A percentile compares a stretch with the other conserved stretches of the same genome.
phyloP scores from a whole-genome alignment of 176 grass and related monocot species.

The Aegilops bicornis region DNA sequence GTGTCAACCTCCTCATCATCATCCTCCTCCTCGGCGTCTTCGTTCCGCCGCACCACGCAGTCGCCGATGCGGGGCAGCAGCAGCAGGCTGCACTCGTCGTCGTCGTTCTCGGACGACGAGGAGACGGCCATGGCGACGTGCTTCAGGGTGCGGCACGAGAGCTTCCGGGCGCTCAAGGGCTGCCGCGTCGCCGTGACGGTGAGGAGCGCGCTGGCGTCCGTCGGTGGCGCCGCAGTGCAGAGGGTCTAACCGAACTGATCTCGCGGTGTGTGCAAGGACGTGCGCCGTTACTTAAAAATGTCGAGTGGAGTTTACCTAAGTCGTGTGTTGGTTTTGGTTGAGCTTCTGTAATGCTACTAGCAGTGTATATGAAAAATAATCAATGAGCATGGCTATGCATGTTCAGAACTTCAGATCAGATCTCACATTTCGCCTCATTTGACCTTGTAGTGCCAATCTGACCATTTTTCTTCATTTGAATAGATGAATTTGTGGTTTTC shows the following conservation, averaged over 20 bases:
- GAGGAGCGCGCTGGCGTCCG: slow-evolving; percentile 41
- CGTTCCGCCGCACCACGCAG: slow-evolving; percentile 22
- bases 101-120: slow-evolving; percentile 6
- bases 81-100: slow-evolving; percentile 18
- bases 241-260: slow-evolving; percentile 1
- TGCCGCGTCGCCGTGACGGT: slow-evolving; percentile 45
- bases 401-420: not conserved
- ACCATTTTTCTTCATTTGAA: not conserved
- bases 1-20: not conserved
- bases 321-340: not conserved
- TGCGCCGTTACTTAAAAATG: not conserved
- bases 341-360: slow-evolving; percentile 9
- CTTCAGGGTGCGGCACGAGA: slow-evolving; percentile 49
- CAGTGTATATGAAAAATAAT: slow-evolving; percentile 42
- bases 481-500: not conserved
- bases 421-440: not conserved
- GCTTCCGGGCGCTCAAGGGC: slow-evolving; percentile 30
- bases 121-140: slow-evolving; percentile 25
- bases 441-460: not conserved
- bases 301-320: not conserved
- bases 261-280: not conserved
- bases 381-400: slow-evolving; percentile 4
- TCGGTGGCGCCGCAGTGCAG: not conserved
- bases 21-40: slow-evolving; percentile 10
- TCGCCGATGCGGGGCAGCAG: slow-evolving; percentile 16